Conservation (phyloP, 2,329 filamentous ascomycete genomes). For the Microsporum ferrugineum region DNA sequence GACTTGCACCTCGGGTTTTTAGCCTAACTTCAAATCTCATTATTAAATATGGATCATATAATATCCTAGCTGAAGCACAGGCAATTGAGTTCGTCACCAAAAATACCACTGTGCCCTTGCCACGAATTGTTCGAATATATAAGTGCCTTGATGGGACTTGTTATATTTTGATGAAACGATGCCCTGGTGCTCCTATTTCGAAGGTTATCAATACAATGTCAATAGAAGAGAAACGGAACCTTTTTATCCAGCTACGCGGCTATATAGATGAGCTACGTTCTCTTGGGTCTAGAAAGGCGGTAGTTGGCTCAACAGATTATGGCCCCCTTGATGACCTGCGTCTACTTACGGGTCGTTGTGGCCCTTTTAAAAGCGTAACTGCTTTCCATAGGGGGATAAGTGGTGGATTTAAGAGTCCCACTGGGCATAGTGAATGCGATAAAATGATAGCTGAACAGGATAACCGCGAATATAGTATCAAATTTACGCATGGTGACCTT, state of each 20-base stretch:
- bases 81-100: not conserved
- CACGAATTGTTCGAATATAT: constrained; percentile 36
- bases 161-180: constrained; percentile 39
- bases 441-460: constrained; percentile 7
- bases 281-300: constrained; percentile 8
- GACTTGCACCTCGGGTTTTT: not conserved
- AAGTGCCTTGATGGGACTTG: constrained; percentile 24
- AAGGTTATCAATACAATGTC: constrained; percentile 14
- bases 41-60: not conserved
- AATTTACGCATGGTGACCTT: constrained; percentile 22
- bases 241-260: constrained; percentile 10
- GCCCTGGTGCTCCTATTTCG: constrained; percentile 22
- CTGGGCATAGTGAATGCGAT: constrained; percentile 6
- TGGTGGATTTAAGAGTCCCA: constrained; percentile 15
- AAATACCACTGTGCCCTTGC: constrained; percentile 29
- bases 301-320: constrained; percentile 13
- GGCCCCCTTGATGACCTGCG: constrained; percentile 21
- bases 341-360: constrained; percentile 19
- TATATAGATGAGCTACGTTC: constrained; percentile 14
- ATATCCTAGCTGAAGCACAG: not conserved
- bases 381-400: constrained; percentile 26
- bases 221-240: constrained; percentile 2
- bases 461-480: constrained; percentile 3
- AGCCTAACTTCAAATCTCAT: not conserved
- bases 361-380: constrained; percentile 25